These are phyloP conservation scores for Colletotrichum lentis DNA, from an alignment of 2,329 filamentous ascomycete species.

Conservation along the genomic window DNA sequence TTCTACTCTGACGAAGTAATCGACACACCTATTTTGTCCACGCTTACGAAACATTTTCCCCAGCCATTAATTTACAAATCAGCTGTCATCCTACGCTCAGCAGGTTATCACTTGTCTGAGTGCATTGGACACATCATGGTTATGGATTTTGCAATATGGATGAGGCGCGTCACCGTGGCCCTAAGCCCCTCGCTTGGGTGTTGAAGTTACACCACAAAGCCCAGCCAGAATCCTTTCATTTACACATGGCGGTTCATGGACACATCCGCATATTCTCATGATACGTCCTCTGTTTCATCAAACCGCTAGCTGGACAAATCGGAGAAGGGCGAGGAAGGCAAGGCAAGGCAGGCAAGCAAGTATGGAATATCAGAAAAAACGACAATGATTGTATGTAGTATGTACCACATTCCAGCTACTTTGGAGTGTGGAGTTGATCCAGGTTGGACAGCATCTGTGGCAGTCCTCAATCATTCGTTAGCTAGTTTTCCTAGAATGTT, in stretches of 20 bases:
- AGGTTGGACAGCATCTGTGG: constrained; percentile 36
- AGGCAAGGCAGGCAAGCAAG: constrained; percentile 5
- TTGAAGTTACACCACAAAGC: constrained; percentile 31
- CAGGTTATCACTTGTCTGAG: constrained; percentile 58
- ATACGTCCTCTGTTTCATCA: constrained; percentile 14
- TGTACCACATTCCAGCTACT: constrained; percentile 29
- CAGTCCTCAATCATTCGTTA: constrained; percentile 34
- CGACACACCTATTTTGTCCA: constrained; percentile 55
- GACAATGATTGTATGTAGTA: constrained; percentile 37
- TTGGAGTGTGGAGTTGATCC: constrained; percentile 35
- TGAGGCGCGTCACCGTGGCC: constrained; percentile 28
- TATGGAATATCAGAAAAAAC: constrained; percentile 37
- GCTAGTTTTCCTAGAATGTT: constrained; percentile 31
- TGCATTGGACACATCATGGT: constrained; percentile 70
- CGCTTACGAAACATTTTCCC: constrained; percentile 57
- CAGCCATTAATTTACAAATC: constrained; percentile 62
- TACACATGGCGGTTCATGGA: constrained; percentile 32
- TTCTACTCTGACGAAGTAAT: constrained; percentile 45
- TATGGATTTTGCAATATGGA: constrained; percentile 66
- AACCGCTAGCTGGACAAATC: background rate
- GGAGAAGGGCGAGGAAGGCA: constrained; percentile 7
- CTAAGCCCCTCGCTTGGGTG: constrained; percentile 14
- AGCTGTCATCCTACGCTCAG: constrained; percentile 66
- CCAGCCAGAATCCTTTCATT: constrained; percentile 30
- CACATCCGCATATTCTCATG: constrained; percentile 16